Evolutionary conservation across 371 early-diverging fungal genomes (phyloP).

Genomic region (Funneliformis caledonium): DNA sequence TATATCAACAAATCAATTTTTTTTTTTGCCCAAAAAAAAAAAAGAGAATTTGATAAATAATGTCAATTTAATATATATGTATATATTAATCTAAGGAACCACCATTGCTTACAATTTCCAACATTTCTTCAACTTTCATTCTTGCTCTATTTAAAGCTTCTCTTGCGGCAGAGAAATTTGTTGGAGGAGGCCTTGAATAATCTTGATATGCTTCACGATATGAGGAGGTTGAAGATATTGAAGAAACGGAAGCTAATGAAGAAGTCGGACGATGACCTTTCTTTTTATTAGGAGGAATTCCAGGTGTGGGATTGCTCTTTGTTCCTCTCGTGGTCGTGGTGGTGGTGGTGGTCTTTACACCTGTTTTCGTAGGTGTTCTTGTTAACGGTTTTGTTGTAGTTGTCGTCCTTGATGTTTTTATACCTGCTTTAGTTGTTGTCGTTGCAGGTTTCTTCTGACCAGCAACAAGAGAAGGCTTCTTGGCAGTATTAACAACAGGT

Average conservation of each 20-base stretch:
- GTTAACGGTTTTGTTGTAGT: neutral
- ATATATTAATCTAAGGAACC: neutral
- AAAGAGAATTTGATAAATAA: no score
- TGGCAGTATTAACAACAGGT: neutral
- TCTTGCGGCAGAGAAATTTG: conserved; percentile 28
- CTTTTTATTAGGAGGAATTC: conserved; percentile 10
- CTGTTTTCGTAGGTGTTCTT: neutral
- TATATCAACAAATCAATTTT: neutral
- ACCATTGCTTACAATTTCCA: conserved; percentile 37
- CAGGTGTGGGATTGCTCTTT: neutral
- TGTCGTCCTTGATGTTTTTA: neutral
- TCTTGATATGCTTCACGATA: conserved; percentile 13
- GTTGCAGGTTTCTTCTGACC: neutral
- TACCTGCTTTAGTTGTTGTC: neutral
- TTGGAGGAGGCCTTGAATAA: conserved; percentile 12
- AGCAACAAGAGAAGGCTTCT: neutral
- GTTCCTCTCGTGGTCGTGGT: neutral
- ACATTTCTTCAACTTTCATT: conserved; percentile 38
- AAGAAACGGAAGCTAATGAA: neutral
- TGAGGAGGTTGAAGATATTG: conserved; percentile 12
- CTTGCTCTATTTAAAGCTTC: conserved; percentile 35
- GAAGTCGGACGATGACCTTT: conserved; percentile 3
- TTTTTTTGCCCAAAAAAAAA: neutral
- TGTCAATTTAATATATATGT: neutral
- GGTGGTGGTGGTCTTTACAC: neutral